Conservation (phyloP, 352 stramenopile species). For the Phytophthora pinifolia region DNA sequence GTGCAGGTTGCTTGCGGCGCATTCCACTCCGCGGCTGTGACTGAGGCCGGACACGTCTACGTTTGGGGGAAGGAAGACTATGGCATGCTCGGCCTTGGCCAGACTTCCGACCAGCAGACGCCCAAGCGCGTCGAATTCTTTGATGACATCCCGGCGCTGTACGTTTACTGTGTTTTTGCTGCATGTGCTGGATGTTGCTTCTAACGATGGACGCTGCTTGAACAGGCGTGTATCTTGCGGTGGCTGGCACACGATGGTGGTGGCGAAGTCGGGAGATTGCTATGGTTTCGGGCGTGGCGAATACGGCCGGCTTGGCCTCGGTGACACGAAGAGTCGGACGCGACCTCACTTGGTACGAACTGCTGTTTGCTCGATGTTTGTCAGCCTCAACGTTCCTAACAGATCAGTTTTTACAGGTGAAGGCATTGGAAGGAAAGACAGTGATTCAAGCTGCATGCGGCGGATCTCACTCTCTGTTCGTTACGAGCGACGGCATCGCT, state of each 20-base stretch:
- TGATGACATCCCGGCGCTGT: slow-evolving; percentile 66
- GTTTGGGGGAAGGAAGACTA: slow-evolving; percentile 90
- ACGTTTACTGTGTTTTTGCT: slow-evolving; percentile 25
- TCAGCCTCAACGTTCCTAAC: slow-evolving; percentile 1
- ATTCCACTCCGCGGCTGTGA: slow-evolving; percentile 83
- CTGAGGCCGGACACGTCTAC: slow-evolving; percentile 64
- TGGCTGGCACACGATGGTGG: slow-evolving; percentile 82
- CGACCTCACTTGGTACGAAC: slow-evolving; percentile 53
- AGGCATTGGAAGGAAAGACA: slow-evolving; percentile 57
- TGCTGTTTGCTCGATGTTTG: neutral
- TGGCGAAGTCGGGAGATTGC: slow-evolving; percentile 70
- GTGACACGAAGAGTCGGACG: slow-evolving; percentile 73
- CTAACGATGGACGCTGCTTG: slow-evolving; percentile 3
- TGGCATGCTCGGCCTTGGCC: slow-evolving; percentile 82
- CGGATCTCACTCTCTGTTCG: slow-evolving; percentile 85
- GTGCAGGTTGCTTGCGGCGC: slow-evolving; percentile 79
- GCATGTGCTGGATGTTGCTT: neutral
- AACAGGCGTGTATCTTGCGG: slow-evolving; percentile 75
- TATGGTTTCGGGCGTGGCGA: slow-evolving; percentile 81
- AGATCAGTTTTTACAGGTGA: slow-evolving; percentile 34
- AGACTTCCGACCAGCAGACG: slow-evolving; percentile 68
- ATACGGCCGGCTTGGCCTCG: slow-evolving; percentile 85
- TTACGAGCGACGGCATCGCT: slow-evolving; percentile 82
- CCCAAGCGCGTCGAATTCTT: slow-evolving; percentile 67
- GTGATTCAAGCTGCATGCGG: slow-evolving; percentile 80